Base-by-base conservation (phyloP, 2,329 filamentous ascomycete species). In the Parastagonospora avenae region DNA sequence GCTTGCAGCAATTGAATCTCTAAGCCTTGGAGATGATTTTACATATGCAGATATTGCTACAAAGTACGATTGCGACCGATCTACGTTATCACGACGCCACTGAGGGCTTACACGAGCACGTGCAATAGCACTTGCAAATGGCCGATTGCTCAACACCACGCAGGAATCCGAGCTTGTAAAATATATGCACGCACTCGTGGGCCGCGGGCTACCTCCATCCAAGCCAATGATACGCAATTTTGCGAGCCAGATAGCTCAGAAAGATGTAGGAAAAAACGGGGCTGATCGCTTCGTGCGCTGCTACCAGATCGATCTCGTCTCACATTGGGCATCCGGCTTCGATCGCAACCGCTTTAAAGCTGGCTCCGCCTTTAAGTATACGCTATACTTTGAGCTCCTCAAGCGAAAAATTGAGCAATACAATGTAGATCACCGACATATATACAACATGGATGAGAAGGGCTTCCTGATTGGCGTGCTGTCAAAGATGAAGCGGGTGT, bases 341-440 rank as follows among this genome's bases (percentile, higher is more conserved):
- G 54, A 67, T 40, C 30, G 30, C 19, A 40, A 46, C 19, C 43
- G 60, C 15, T 33, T 61, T n/a, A 55, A 55, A 42, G 60, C 53
- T 44, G 51, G 66, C 42, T 55, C 36, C 32, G 36, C 29, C 24
- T 32, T 46, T n/a, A 52, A 59, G 47, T 64, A 61, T 49, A 46
- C 19, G 15, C 51, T 50, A 16, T 54, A 50, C 19, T 66, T 64
- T 36, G 39, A 57, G 28, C 48, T 40, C 56, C 31, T 30, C 54
- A 33, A 19, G 30, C 27, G 32, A 16, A 38, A 50, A 41, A 42
- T 54, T 14, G 30, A 38, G 30, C 15, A 40, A 50, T 46, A 48
- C 16, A 19, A 42, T 8, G 16, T 47, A 12, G 42, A 42, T 8
- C 30, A 33, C 28, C 15, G 33, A 27, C 30, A 46, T 36, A 53